These are phyloP conservation scores for Eimeria brunetti DNA, from an alignment of 169 alveolate species.

Conservation along the genomic window DNA sequence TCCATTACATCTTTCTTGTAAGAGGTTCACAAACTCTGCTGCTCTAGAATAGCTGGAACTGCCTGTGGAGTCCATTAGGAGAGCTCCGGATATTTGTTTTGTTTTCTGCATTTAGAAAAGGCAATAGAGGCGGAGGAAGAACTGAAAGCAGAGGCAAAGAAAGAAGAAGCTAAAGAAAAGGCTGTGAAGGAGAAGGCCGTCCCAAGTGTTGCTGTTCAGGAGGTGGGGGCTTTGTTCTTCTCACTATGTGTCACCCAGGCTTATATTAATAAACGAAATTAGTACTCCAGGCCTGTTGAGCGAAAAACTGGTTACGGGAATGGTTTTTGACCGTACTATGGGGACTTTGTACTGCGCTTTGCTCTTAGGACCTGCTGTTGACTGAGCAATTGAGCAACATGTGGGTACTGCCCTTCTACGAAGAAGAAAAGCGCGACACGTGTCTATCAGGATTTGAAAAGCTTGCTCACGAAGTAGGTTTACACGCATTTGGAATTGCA, in stretches of 20 bases:
- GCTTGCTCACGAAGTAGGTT: slow-evolving; percentile 43
- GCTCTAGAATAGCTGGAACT: background rate
- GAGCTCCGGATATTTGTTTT: background rate
- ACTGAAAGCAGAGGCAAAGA: slow-evolving; percentile 44
- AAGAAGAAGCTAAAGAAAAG: background rate
- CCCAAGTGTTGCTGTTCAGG: background rate
- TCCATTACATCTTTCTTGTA: background rate
- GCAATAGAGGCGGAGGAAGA: slow-evolving; percentile 22
- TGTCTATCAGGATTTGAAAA: slow-evolving; percentile 77
- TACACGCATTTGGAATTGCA: background rate
- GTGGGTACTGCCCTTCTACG: slow-evolving; percentile 76
- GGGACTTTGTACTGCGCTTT: background rate
- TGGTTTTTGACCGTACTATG: background rate
- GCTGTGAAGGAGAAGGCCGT: background rate
- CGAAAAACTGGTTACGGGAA: background rate
- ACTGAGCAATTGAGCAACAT: slow-evolving; percentile 71
- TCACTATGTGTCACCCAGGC: background rate
- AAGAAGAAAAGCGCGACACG: slow-evolving; percentile 50
- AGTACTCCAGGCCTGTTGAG: background rate
- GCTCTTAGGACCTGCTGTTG: slow-evolving; percentile 66
- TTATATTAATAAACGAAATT: background rate
- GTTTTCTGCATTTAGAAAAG: background rate
- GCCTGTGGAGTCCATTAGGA: background rate
- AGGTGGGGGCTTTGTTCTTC: slow-evolving; percentile 1
- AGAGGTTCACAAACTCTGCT: background rate